A percentile compares a stretch with the other conserved stretches of the same genome.
These are phyloP conservation scores for Kalmanozyma brasiliensis DNA, from an alignment of 1,284 basidiomycete genomes.

Conservation along the genomic window DNA sequence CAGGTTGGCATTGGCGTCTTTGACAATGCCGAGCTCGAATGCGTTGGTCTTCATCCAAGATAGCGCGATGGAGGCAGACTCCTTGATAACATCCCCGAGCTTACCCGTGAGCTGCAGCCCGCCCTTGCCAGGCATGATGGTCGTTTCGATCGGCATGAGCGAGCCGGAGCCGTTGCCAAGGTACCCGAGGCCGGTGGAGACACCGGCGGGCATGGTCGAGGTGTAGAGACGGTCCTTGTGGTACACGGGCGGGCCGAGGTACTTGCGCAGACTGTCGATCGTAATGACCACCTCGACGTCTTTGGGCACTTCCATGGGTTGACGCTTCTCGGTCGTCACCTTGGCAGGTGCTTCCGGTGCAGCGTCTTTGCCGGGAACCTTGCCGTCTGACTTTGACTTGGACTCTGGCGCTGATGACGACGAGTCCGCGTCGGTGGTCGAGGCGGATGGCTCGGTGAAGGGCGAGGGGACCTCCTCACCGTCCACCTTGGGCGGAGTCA, in stretches of 20 bases:
- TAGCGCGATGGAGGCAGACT: constrained; percentile 91
- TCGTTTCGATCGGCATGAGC: constrained; percentile 90
- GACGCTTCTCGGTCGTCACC: constrained; percentile 80
- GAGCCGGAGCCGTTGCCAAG: constrained; percentile 94
- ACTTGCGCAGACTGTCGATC: constrained; percentile 89
- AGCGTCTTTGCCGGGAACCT: constrained; percentile 48
- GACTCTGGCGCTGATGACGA: constrained; percentile 24
- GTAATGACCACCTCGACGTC: constrained; percentile 83
- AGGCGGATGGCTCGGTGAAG: constrained; percentile 41
- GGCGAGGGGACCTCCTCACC: constrained; percentile 19
- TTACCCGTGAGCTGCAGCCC: constrained; percentile 89
- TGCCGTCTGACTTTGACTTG: constrained; percentile 35
- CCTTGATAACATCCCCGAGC: constrained; percentile 95
- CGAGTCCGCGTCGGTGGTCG: constrained; percentile 11
- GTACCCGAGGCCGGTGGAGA: constrained; percentile 93
- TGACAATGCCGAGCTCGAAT: constrained; percentile 80
- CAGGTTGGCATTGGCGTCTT: constrained; percentile 77
- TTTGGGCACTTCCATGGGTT: constrained; percentile 84
- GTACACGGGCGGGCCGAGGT: constrained; percentile 94
- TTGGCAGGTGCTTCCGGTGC: constrained; percentile 55
- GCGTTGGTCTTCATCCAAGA: constrained; percentile 94
- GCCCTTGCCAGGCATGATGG: constrained; percentile 65
- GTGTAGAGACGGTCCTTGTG: constrained; percentile 94
- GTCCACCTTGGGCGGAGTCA: constrained; percentile 60
- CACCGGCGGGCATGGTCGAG: constrained; percentile 82